Evolutionary conservation across 495 filamentous ascomycete species (phyloP).

Genomic region (Aspergillus ellipticus): DNA sequence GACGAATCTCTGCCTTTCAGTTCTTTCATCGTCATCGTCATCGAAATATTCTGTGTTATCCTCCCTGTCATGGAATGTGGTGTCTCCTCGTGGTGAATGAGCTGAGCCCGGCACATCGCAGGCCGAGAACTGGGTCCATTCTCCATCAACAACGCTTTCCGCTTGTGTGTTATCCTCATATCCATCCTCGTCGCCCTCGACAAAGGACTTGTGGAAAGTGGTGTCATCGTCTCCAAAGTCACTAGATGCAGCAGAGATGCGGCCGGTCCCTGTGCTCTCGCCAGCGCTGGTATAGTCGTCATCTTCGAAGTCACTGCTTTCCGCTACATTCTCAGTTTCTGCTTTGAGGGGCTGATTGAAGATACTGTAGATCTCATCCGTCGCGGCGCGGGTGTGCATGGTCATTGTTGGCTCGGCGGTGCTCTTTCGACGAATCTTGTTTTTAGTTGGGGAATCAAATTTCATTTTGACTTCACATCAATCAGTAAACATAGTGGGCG

Average conservation of each 20-base stretch:
- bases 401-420: constrained; percentile 90
- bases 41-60: constrained; percentile 23
- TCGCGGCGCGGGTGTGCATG: constrained; percentile 88
- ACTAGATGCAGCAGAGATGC: constrained; percentile 57
- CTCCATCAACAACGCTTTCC: constrained; percentile 60
- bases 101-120: constrained; percentile 56
- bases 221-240: constrained; percentile 63
- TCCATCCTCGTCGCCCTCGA: constrained; percentile 46
- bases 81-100: constrained; percentile 29
- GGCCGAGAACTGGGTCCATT: constrained; percentile 82
- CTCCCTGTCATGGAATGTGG: constrained; percentile 30
- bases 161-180: constrained; percentile 41
- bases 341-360: constrained; percentile 86
- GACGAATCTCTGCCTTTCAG: constrained; percentile 49
- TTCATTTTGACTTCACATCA: constrained; percentile 75
- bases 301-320: constrained; percentile 60
- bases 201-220: constrained; percentile 38
- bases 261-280: constrained; percentile 76
- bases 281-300: constrained; percentile 78
- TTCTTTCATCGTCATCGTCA: constrained; percentile 16
- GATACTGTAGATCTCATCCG: constrained; percentile 93
- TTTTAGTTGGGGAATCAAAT: constrained; percentile 75
- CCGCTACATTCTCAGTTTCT: constrained; percentile 37
- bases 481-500: constrained; percentile 20
- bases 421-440: constrained; percentile 72